phyloP scores from a whole-genome alignment of 345 rosid species.

The Nasturtium officinale region DNA sequence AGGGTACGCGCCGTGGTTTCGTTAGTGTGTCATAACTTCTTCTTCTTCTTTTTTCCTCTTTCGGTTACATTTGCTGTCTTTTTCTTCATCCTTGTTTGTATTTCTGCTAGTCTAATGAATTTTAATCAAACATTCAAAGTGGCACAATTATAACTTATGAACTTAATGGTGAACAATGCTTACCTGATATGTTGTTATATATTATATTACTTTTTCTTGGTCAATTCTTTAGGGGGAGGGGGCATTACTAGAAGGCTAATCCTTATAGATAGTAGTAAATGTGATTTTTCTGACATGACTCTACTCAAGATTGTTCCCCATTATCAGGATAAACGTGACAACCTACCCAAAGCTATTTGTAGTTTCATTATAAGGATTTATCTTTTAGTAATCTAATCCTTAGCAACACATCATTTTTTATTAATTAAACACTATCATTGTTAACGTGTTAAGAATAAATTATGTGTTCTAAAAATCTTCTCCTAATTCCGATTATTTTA shows the following conservation, averaged over 20 bases:
- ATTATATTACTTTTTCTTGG: too few species aligned
- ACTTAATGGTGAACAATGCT: background rate
- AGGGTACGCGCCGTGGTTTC: background rate
- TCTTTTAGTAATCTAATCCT: too few species aligned
- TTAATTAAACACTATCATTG: too few species aligned
- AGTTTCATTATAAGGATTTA: too few species aligned
- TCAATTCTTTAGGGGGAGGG: too few species aligned
- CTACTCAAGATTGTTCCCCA: background rate
- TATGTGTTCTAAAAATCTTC: too few species aligned
- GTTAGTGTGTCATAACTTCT: background rate
- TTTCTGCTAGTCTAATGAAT: background rate
- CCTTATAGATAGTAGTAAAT: too few species aligned
- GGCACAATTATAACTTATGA: background rate
- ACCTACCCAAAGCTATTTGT: background rate
- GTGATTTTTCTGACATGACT: too few species aligned
- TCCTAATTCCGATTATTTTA: too few species aligned
- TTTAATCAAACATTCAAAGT: constrained; percentile 9
- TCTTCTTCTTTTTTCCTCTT: background rate
- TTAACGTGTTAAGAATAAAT: too few species aligned
- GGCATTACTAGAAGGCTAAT: too few species aligned
- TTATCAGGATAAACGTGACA: background rate
- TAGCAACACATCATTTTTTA: too few species aligned
- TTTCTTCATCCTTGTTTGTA: background rate
- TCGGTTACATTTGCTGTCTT: background rate
- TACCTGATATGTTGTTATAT: background rate